phyloP scores from a whole-genome alignment of 177 flowering plant species.

The Vitis hybrid region DNA sequence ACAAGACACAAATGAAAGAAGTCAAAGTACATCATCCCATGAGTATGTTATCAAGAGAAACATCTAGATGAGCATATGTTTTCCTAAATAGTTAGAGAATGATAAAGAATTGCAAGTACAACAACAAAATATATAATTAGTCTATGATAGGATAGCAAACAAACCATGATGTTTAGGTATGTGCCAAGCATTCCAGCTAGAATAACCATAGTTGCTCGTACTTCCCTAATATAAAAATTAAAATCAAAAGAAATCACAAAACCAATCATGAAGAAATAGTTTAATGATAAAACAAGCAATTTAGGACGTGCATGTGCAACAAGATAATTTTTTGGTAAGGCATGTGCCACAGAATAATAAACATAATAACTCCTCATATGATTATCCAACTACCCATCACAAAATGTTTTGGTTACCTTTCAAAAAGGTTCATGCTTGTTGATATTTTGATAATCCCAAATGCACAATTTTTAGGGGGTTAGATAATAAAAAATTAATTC shows the following conservation, averaged over 20 bases:
- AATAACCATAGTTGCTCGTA: constrained; percentile 54
- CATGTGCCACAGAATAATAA: too few species aligned
- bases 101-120: constrained; percentile 3
- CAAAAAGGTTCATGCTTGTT: too few species aligned
- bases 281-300: background rate
- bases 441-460: too few species aligned
- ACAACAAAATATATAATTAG: background rate
- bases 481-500: too few species aligned
- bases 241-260: background rate
- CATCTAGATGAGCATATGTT: background rate
- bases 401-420: too few species aligned
- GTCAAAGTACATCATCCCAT: too few species aligned
- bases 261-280: too few species aligned
- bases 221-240: constrained; percentile 47
- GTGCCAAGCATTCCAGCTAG: constrained; percentile 83
- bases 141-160: constrained; percentile 3
- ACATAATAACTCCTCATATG: too few species aligned
- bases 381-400: too few species aligned
- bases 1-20: background rate
- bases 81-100: background rate
- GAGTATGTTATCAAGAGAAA: background rate
- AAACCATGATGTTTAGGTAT: constrained; percentile 83
- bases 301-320: too few species aligned
- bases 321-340: too few species aligned
- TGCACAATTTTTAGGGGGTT: too few species aligned